Base-by-base conservation (phyloP, 345 rosid species). In the Toxicodendron radicans region DNA sequence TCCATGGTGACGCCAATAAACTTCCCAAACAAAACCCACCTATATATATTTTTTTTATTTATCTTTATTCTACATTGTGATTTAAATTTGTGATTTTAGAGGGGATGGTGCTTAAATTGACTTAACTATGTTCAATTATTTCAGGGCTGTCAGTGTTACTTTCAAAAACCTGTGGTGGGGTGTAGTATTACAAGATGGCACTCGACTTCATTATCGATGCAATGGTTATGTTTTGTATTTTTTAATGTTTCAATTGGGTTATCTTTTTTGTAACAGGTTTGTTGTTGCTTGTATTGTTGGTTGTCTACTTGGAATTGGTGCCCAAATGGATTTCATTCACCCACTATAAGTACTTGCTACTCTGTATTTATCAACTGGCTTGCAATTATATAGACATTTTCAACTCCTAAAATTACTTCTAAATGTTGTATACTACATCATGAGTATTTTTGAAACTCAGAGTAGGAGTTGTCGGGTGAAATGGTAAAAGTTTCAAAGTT, bases 121-220 rank as follows among this genome's bases (percentile, higher is more conserved):
- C 30, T 27, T 38, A 27, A 27, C 30, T 27, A 27, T 27, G 30
- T 27, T 27, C 30, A 27, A 27, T 27, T 27, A 27, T 27, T 27
- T 27, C 30, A 27, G 30, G 30, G 2, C 2, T 27, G 30, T 27
- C 30, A 27, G 1, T 27, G 30, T 27, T 27, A 27, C 1, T 27
- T 27, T 27, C 30, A 27, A 27, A 2, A 27, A 27, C 30, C 30
- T 1, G 30, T 27, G 30, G 30, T 27, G 30, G 2, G 30, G 30
- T 27, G 30, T 2, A 27, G 61, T 53, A 18, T 32, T 68, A 9
- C 61, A 18, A 10, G 72, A 68, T 5, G 61, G 72, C 61, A 68
- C 48, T 53, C 72, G 72, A 30, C 60, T 68, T 52, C 72, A 32
- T n/a, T 68, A 68, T 41, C 72, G 12, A 18, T 68, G 72, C 72